Conservation (phyloP, 495 filamentous ascomycete genomes). For the Aspergillus saccharolyticus region DNA sequence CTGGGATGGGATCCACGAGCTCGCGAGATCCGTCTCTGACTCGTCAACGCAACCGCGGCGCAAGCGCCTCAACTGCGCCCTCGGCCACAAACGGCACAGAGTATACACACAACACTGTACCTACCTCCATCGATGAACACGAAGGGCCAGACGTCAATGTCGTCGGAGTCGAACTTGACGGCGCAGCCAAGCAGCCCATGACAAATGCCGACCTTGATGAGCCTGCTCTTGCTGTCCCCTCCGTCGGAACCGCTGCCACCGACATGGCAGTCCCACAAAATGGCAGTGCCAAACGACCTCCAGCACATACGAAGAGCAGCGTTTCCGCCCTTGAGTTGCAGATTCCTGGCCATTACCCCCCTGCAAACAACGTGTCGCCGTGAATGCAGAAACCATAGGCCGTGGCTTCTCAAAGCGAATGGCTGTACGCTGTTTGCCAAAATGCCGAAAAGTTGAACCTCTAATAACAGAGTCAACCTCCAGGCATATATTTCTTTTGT, state of each 20-base stretch:
- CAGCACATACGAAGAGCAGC: conserved; percentile 25
- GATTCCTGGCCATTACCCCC: conserved; percentile 39
- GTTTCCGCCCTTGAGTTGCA: conserved; percentile 29
- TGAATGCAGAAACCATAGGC: conserved; percentile 5
- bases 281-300: conserved; percentile 10
- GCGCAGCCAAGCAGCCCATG: neutral
- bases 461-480: too few species aligned
- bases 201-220: neutral
- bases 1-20: conserved; percentile 18
- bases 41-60: conserved; percentile 27
- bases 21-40: conserved; percentile 27
- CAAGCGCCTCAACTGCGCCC: conserved; percentile 36
- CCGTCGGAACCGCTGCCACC: neutral
- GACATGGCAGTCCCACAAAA: neutral
- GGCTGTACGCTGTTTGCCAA: neutral
- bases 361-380: conserved; percentile 26
- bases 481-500: neutral
- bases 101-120: conserved; percentile 33
- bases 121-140: conserved; percentile 33
- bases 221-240: neutral
- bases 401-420: neutral
- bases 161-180: conserved; percentile 2
- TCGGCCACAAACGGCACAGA: conserved; percentile 36
- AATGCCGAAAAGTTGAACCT: too few species aligned
- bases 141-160: conserved; percentile 5